phyloP scores from a whole-genome alignment of 2,329 filamentous ascomycete genomes.

The Sporothrix euskadiensis region DNA sequence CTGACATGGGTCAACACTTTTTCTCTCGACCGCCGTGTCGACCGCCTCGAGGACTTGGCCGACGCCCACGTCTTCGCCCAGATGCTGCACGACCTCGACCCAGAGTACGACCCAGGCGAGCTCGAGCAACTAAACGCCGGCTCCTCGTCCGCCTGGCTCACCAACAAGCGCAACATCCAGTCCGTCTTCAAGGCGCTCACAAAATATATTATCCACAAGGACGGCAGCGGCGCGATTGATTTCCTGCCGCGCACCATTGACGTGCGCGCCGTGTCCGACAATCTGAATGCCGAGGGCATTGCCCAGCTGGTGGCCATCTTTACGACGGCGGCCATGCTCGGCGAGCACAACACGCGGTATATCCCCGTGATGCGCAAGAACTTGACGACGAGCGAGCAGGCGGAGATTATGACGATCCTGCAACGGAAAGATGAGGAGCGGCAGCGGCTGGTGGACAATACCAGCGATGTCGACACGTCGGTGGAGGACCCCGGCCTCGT shows the following conservation, averaged over 20 bases:
- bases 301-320: constrained; percentile 33
- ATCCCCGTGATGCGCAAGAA: constrained; percentile 40
- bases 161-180: constrained; percentile 89
- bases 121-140: constrained; percentile 50
- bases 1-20: constrained; percentile 58
- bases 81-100: constrained; percentile 59
- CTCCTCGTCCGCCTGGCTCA: constrained; percentile 48
- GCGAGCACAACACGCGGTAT: constrained; percentile 37
- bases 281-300: constrained; percentile 32
- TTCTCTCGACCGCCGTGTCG: constrained; percentile 47
- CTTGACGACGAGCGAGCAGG: constrained; percentile 43
- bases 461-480: constrained; percentile 42
- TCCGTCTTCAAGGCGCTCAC: constrained; percentile 83
- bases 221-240: constrained; percentile 32
- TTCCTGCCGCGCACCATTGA: constrained; percentile 34
- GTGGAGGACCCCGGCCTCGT: constrained; percentile 56
- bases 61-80: constrained; percentile 58
- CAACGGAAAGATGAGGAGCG: constrained; percentile 51
- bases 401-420: constrained; percentile 51
- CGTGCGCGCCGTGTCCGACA: constrained; percentile 33
- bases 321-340: constrained; percentile 46
- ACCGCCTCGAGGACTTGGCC: constrained; percentile 53
- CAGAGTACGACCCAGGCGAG: constrained; percentile 56
- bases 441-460: constrained; percentile 37
- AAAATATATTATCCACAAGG: constrained; percentile 59